phyloP scores from a whole-genome alignment of 495 filamentous ascomycete species.

The Thermothielavioides terrestris region DNA sequence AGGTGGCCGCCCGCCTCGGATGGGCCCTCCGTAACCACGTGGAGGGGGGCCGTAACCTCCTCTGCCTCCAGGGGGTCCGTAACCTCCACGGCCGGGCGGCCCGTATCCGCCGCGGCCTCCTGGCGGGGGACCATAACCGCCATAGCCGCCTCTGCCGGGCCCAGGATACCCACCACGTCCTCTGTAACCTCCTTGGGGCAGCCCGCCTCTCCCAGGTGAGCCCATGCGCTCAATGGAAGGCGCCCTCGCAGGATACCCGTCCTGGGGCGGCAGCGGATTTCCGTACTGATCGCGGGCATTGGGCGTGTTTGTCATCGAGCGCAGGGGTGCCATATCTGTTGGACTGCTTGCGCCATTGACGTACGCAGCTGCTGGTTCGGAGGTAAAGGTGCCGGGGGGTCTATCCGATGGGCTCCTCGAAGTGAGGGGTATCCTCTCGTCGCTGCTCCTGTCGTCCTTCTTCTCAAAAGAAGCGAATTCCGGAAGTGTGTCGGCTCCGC shows the following conservation, averaged over 20 bases:
- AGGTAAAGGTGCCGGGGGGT: constrained; percentile 31
- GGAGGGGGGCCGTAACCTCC: constrained; percentile 43
- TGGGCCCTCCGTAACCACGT: constrained; percentile 48
- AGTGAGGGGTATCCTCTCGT: constrained; percentile 81
- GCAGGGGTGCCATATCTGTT: constrained; percentile 18
- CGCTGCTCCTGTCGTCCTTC: constrained; percentile 50
- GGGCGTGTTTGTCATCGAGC: constrained; percentile 31
- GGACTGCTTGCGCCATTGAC: constrained; percentile 27
- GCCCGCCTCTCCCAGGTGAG: constrained; percentile 40
- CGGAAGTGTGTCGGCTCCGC: constrained; percentile 50
- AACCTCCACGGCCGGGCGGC: constrained; percentile 35
- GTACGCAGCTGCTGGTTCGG: constrained; percentile 24
- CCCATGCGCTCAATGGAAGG: constrained; percentile 56
- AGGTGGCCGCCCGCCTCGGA: constrained; percentile 44
- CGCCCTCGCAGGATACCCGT: constrained; percentile 45
- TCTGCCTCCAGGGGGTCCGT: constrained; percentile 32
- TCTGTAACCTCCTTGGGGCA: constrained; percentile 42
- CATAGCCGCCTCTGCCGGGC: constrained; percentile 33
- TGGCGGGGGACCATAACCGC: constrained; percentile 29
- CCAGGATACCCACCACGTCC: constrained; percentile 45
- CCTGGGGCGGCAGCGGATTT: constrained; percentile 48
- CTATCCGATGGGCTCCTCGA: constrained; percentile 48
- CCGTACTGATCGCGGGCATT: constrained; percentile 57
- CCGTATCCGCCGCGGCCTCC: constrained; percentile 34
- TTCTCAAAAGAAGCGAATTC: constrained; percentile 76